Percentiles rank a stretch among this genome's conserved stretches.
Conservation (phyloP, 2,329 filamentous ascomycete species). For the Aspergillus hortae region DNA sequence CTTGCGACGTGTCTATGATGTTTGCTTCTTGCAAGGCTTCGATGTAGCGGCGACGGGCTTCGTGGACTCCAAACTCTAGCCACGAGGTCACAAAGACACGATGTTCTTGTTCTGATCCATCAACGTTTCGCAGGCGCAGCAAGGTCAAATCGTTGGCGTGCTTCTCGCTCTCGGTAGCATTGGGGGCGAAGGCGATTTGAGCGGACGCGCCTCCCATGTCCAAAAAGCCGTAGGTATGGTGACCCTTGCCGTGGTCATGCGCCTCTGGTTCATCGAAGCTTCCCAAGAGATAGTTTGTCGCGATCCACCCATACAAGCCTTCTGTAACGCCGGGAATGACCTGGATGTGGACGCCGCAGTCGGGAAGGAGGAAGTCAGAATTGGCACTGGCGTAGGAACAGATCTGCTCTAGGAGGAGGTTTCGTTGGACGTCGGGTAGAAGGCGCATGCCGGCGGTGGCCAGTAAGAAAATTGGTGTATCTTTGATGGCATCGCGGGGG, state of each 20-base stretch:
- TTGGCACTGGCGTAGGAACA: constrained; percentile 76
- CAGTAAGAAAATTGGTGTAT: constrained; percentile 91
- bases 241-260: constrained; percentile 78
- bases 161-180: constrained; percentile 81
- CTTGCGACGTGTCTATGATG: constrained; percentile 53
- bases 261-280: constrained; percentile 76
- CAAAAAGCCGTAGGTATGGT: constrained; percentile 94
- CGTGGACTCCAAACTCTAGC: constrained; percentile 95
- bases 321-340: constrained; percentile 95
- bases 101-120: constrained; percentile 75
- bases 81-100: constrained; percentile 93
- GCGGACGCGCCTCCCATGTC: constrained; percentile 98
- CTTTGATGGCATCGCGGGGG: constrained; percentile 68
- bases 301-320: constrained; percentile 94
- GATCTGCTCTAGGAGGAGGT: constrained; percentile 68
- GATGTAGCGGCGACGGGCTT: constrained; percentile 84
- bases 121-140: constrained; percentile 76
- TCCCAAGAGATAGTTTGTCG: constrained; percentile 89
- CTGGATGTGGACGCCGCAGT: constrained; percentile 85
- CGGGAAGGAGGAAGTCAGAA: constrained; percentile 80
- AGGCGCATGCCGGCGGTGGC: constrained; percentile 94
- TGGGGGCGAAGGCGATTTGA: constrained; percentile 96
- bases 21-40: constrained; percentile 68
- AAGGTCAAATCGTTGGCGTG: constrained; percentile 88
- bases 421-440: constrained; percentile 69